Base-by-base conservation (phyloP, 306 rosid genomes). In the Acmispon strigosus region DNA sequence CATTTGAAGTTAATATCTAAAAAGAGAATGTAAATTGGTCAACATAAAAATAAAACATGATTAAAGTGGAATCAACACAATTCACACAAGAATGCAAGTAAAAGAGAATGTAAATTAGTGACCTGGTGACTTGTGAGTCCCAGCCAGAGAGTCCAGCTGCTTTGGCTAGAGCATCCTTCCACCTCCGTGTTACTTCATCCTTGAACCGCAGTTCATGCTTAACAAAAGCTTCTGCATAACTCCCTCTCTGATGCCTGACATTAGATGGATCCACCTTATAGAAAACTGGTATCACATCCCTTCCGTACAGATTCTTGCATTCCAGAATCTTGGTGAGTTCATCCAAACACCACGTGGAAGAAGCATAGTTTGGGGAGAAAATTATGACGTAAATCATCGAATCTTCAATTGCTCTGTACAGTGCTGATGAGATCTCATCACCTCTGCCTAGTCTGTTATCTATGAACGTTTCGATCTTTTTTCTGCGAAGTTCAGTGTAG, bases 331-430 rank as follows among this genome's bases (percentile, higher is more conserved):
- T 11, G 0, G 14, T 20, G 27, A 74, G 67, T 62, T 69, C 77
- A 15, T 53, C 51, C 66, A 77, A 70, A 45, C 81, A 77, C 72
- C 81, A 70, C 3, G 27, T 6, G 13, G 81, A 77, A 53, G 58
- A 69, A n/a, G n/a, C n/a, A n/a, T n/a, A n/a, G n/a, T n/a, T n/a
- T n/a, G n/a, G n/a, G n/a, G n/a, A n/a, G n/a, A n/a, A n/a, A n/a
- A n/a, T n/a, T n/a, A n/a, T n/a, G n/a, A n/a, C n/a, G n/a, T n/a
- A n/a, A n/a, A n/a, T n/a, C 1, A 0, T n/a, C 2, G 76, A 53
- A 17, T 62, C 72, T 44, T 62, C 13, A 2, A 77, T 77, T 14
- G 67, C 68, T 34, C 6, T 10, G 0, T 2, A 0, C 0, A 69
- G 68, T 6, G 36, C 5, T 0, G 24, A n/a, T 7, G 68, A 62